Evolutionary conservation across 176 grass and related monocot species (phyloP).

Genomic region (Panicum miliaceum): DNA sequence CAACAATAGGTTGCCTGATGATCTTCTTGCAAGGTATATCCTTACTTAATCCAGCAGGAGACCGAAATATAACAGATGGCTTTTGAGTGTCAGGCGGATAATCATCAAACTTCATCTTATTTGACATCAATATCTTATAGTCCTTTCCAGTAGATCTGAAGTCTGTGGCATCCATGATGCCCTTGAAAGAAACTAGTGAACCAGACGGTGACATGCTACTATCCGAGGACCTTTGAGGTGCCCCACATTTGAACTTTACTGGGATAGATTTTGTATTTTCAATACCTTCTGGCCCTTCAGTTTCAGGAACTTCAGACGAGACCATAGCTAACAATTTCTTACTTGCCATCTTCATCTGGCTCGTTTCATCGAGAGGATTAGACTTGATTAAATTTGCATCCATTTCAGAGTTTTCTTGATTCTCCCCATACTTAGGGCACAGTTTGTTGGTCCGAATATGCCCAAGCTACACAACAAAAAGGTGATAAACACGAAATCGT

Average conservation of each 20-base stretch:
- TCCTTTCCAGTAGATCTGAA: slow-evolving; percentile 65
- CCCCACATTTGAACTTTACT: slow-evolving; percentile 87
- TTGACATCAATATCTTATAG: slow-evolving; percentile 75
- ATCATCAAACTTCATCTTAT: slow-evolving; percentile 69
- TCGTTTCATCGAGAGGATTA: slow-evolving; percentile 57
- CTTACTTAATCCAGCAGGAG: slow-evolving; percentile 65
- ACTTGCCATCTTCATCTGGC: slow-evolving; percentile 53
- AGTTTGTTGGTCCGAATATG: slow-evolving; percentile 97
- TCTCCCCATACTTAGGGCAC: slow-evolving; percentile 85
- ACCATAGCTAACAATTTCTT: slow-evolving; percentile 71
- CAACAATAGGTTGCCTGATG: slow-evolving; percentile 78
- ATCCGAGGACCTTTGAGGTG: slow-evolving; percentile 68
- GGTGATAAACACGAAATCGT: slow-evolving; percentile 17
- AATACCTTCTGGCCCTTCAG: slow-evolving; percentile 53
- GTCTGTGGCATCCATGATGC: slow-evolving; percentile 47
- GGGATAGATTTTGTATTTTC: slow-evolving; percentile 69
- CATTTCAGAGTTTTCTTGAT: slow-evolving; percentile 69
- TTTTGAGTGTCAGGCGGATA: slow-evolving; percentile 56
- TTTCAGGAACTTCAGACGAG: slow-evolving; percentile 52
- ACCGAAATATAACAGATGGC: slow-evolving; percentile 67
- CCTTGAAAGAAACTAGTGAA: slow-evolving; percentile 62
- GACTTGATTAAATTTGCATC: slow-evolving; percentile 48
- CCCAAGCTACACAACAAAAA: slow-evolving; percentile 64
- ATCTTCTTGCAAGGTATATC: slow-evolving; percentile 71
- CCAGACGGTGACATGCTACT: slow-evolving; percentile 61